Evolutionary conservation across 2,329 filamentous ascomycete genomes (phyloP), one percentile per base, ranked within the genome.

Genomic region (Domatiomyces catenatus): DNA sequence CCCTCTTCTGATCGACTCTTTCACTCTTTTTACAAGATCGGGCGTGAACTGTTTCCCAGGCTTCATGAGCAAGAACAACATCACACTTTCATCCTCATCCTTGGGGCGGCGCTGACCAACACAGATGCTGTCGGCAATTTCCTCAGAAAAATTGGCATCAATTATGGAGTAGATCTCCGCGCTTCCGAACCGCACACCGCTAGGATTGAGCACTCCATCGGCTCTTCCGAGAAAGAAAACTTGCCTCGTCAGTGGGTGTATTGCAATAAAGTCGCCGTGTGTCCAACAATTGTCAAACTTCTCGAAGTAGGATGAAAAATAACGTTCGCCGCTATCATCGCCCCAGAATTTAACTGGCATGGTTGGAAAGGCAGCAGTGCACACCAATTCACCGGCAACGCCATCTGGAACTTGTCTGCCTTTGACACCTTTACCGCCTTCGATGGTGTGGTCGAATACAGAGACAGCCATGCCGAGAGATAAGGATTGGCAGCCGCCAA

Each of bases 131-230:
- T 92, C 86, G 3, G 72, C 71, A 2, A 92, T 68, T 47, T 73
- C 69, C 15, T 75, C 71, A 0, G 76, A 69, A 54, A 90, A 89
- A 50, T 75, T 61, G 48, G 61, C 59, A 36, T 66, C 64, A 24
- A 96, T 70, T n/a, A 95, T 75, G 63, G 94, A 95, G 68, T 96
- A 96, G 18, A 98, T 94, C 71, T 98, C 92, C 0, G 90, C 88
- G 28, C 82, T 88, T 3, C 90, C 90, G 62, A 98, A 96, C 0
- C 90, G 75, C 17, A 98, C 87, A 2, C 92, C 92, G 0, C 83
- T 79, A 0, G 92, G 92, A 64, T 98, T 98, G 12, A 59, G 48
- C 44, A 59, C 59, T 19, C 58, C 59, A 43, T 62, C 58, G 1
- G 79, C 82, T 1, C 84, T 74, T 1, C 84, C 84, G 0, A 86